These are phyloP conservation scores for Phaffia tasmanica DNA, from an alignment of 768 basidiomycete genomes.

Conservation along the genomic window DNA sequence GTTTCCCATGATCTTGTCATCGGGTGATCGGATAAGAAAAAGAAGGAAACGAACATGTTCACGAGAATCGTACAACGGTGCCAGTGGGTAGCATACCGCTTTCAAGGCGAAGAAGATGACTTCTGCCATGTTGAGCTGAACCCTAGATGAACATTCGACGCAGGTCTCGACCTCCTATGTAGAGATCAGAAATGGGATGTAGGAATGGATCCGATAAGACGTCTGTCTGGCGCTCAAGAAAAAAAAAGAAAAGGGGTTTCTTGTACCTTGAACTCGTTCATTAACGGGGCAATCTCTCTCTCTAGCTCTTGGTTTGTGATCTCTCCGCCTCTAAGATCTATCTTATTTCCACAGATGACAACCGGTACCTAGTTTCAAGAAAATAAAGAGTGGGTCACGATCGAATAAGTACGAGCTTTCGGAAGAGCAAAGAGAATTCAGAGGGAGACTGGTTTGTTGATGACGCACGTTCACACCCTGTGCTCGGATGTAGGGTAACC, in stretches of 20 bases:
- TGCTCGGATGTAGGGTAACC: conserved; percentile 89
- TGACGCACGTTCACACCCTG: conserved; percentile 80
- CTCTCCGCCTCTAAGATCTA: conserved; percentile 82
- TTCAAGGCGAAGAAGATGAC: conserved; percentile 99
- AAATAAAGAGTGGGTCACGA: neutral
- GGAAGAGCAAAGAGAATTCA: neutral
- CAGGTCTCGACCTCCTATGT: conserved; percentile 92
- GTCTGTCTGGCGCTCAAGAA: neutral
- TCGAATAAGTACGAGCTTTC: neutral
- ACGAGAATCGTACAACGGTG: conserved; percentile 89
- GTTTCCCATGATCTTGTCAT: no score
- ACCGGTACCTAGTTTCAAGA: conserved; percentile 63
- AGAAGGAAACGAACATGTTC: conserved; percentile 62
- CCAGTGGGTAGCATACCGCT: conserved; percentile 91
- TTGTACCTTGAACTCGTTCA: conserved; percentile 92
- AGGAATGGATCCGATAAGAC: neutral
- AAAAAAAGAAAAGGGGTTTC: conserved; percentile 6
- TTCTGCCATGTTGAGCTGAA: conserved; percentile 80
- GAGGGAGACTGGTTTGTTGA: neutral
- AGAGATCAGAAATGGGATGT: neutral
- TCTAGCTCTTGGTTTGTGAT: conserved; percentile 85
- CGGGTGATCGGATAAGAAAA: no score
- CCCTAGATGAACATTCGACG: conserved; percentile 50
- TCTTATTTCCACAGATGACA: conserved; percentile 96
- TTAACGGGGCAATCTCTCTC: conserved; percentile 89